Evolutionary conservation across 108 stramenopile genomes (phyloP), one percentile per base, ranked within the genome.

Genomic region (Cyclotella kingstonii): DNA sequence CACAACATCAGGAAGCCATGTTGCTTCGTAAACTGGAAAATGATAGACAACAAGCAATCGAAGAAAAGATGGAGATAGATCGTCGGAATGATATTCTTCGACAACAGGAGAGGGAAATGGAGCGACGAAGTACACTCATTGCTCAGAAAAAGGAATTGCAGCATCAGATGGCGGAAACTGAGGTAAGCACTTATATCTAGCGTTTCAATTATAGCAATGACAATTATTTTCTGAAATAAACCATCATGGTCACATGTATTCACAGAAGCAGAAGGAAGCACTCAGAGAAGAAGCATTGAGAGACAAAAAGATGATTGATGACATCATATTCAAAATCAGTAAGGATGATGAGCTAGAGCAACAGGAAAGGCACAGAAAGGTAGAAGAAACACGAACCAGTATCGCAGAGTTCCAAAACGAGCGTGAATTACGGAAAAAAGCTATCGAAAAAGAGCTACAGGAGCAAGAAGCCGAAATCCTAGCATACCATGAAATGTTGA

Each of bases 31-130:
- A 65, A 22, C 63, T 79, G 5, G 80, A 83, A 54, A 68, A 77
- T 33, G 77, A 67, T 17, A 75, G 82, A 51, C 76, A 83, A 42
- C 63, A 72, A 34, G 80, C 77, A 11, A 86, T 86, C 25, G 82
- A 86, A 58, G 85, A 81, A 56, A 63, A 60, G 45, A 86, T 86
- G 85, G 85, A 86, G 61, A 44, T 53, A 22, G 78, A 83, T 44
- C 61, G 85, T 45, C 77, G 68, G 48, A 43, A 57, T 12, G 68
- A 67, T 22, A 74, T 83, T 22, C 66, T 47, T 19, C 25, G 46
- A 19, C 80, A 81, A 27, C 50, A 61, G 28, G 70, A 79, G 44
- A 73, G 59, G 57, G 80, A 73, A 44, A 66, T 14, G 25, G 55
- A 72, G n/a, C 61, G 75, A 10, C 58, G 78, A 33, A 10, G 46